Base-by-base conservation (phyloP, 768 basidiomycete genomes). In the Trametes cingulata region DNA sequence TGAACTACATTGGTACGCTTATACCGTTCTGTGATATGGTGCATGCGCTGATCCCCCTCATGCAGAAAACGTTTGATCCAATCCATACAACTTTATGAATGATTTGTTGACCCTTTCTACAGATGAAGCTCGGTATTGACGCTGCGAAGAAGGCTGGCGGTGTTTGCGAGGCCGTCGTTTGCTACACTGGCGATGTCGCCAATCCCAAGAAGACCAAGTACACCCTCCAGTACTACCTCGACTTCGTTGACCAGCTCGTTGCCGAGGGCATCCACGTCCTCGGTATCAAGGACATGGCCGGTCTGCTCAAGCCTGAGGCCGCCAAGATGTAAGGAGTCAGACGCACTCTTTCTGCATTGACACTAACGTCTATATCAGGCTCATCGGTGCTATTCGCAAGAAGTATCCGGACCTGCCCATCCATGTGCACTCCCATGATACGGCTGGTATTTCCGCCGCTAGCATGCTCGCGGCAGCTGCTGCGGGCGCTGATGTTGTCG, bases 121-220 rank as follows among this genome's bases (percentile, higher is more conserved):
- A 98, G 91, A 92, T 99, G 92, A 88, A 83, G 75, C 86, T 99
- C 67, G 97, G 97, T 72, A 98, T 99, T 68, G 97, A 99, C 71
- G 97, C 97, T 40, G 97, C 97, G 60, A 99, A 98, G 86, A 97
- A 97, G 75, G 97, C 97, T 33, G 97, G 97, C 58, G 97, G 97
- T 81, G 97, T 99, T 50, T 88, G 90, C 61, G 97, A 99, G 75
- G 97, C 93, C 42, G 93, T 93, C 59, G 92, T 96, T 66, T 99
- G 97, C 80, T 99, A 99, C 82, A 95, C 92, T 65, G 97, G 97
- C 61, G 97, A 99, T 72, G 90, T 97, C 48, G 95, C 95, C 39
- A 92, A 85, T 77, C 88, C 93, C 54, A 95, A 90, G 76, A 93
- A 95, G 77, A 93, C 83, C 62, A 99, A 99, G 77, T 99, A 99